These are phyloP conservation scores for Pneumocystis jirovecii DNA, from an alignment of 1,139 yeast species.

Conservation along the genomic window DNA sequence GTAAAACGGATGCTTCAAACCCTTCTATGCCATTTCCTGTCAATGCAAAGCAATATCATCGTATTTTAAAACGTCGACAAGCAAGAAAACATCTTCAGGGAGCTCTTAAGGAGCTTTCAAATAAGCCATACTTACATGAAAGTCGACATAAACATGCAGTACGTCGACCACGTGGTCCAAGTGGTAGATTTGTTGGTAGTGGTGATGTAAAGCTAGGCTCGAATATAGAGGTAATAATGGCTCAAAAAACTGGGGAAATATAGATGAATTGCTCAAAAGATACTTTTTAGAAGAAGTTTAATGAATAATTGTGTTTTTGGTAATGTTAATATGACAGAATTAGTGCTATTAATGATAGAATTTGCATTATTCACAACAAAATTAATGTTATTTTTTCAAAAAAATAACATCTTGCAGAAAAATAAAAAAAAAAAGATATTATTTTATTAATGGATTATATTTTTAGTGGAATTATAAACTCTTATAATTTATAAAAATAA, in stretches of 20 bases:
- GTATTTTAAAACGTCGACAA: conserved; percentile 79
- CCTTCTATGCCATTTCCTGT: conserved; percentile 78
- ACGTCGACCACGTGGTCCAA: conserved; percentile 98
- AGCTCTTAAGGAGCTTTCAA: conserved; percentile 35
- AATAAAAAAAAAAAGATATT: too few species aligned
- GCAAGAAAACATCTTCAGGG: conserved; percentile 93
- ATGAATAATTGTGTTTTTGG: background rate
- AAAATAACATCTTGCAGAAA: background rate
- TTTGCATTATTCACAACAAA: background rate
- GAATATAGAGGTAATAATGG: background rate
- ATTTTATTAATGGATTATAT: background rate
- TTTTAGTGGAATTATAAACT: too few species aligned
- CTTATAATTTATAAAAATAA: too few species aligned
- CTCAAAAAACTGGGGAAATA: background rate
- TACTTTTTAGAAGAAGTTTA: background rate
- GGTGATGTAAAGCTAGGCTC: conserved; percentile 60
- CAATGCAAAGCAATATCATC: conserved; percentile 92
- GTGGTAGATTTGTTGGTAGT: conserved; percentile 91
- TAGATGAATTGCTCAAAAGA: background rate
- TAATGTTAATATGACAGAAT: too few species aligned
- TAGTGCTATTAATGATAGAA: too few species aligned
- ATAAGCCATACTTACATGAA: conserved; percentile 84
- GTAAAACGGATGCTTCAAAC: background rate
- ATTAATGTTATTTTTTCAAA: too few species aligned
- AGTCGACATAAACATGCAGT: conserved; percentile 97